Percentiles rank a stretch among this genome's conserved stretches.
Conservation (phyloP, 805 yeast genomes). For the Starmerella sp. region DNA sequence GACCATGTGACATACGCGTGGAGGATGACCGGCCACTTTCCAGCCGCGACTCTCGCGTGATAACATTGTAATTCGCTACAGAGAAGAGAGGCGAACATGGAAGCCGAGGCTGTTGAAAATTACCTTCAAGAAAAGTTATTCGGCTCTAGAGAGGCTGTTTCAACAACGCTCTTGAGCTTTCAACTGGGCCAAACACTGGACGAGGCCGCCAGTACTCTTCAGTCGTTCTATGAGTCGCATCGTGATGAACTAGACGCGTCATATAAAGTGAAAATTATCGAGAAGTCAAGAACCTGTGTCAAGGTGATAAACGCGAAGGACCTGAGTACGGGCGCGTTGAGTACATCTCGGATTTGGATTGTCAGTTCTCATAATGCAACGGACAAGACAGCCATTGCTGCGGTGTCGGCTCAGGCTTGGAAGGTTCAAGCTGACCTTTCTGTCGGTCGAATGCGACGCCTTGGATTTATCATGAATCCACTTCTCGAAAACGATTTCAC, state of each 20-base stretch:
- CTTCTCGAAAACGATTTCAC: neutral
- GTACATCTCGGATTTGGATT: slow-evolving; percentile 1
- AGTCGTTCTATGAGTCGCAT: slow-evolving; percentile 4
- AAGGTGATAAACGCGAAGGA: neutral
- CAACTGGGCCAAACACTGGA: neutral
- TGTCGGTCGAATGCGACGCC: neutral
- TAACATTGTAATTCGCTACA: too few relatives aligned
- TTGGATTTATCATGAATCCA: slow-evolving; percentile 11
- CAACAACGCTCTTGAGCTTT: slow-evolving; percentile 9
- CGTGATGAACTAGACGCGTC: slow-evolving; percentile 8
- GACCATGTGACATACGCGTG: too few relatives aligned
- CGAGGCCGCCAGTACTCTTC: slow-evolving; percentile 6
- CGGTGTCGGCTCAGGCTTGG: neutral
- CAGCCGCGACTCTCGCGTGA: too few relatives aligned
- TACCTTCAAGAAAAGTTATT: slow-evolving; percentile 11
- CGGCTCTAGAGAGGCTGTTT: slow-evolving; percentile 9
- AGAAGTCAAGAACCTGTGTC: neutral
- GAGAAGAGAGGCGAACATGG: neutral
- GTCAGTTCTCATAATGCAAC: slow-evolving; percentile 9
- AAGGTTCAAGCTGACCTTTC: neutral
- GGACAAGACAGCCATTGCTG: slow-evolving; percentile 7
- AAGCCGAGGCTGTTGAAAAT: neutral
- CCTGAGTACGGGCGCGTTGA: neutral
- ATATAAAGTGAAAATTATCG: neutral
- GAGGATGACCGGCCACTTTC: too few relatives aligned